Base-by-base conservation (phyloP, 768 basidiomycete species). In the Termitomyces sp. region DNA sequence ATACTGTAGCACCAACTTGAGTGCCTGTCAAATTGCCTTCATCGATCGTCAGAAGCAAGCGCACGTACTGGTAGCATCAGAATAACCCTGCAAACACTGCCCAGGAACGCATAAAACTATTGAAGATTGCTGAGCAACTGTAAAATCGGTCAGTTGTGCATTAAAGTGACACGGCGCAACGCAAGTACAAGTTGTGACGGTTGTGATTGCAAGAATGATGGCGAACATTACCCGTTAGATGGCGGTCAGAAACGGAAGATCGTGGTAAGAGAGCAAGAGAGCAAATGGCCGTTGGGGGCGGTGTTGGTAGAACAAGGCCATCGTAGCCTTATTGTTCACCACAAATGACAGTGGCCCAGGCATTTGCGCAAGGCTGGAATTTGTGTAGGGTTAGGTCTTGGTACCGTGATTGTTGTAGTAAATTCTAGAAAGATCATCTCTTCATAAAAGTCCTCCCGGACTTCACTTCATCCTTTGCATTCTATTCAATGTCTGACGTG, bases 81-180 rank as follows among this genome's bases (percentile, higher is more conserved):
- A 80, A 67, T 70, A 80, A 42, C 85, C 85, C 64, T 86, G 76
- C 46, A 87, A 71, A 71, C 85, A 87, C 81, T 86, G 83, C 60
- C 86, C 86, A 67, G 86, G 82, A 79, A 83, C 71, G 75, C 85
- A 87, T 51, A 87, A 68, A 46, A 86, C 81, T 61, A 71, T 73
- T 57, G 74, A 55, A 55, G 61, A 47, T 35, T 60, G 57, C 37
- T 64, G 63, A 58, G 64, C 61, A 31, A 61, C 60, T 60, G 41
- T 5, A 1, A n/a, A n/a, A 19, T 21, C 3, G 2, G n/a, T 57
- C 26, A 55, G n/a, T 28, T 11, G 23, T 5, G 12, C 30, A 43
- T 17, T 47, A 21, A 41, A 10, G 10, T 26, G 10, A 35, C 6
- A 28, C 15, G 40, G 51, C 19, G 10, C 19, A 15, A 50, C 58